Evolutionary conservation across 2,329 filamentous ascomycete genomes (phyloP), one percentile per base, ranked within the genome.

Genomic region (Rugonectria rugulosa): DNA sequence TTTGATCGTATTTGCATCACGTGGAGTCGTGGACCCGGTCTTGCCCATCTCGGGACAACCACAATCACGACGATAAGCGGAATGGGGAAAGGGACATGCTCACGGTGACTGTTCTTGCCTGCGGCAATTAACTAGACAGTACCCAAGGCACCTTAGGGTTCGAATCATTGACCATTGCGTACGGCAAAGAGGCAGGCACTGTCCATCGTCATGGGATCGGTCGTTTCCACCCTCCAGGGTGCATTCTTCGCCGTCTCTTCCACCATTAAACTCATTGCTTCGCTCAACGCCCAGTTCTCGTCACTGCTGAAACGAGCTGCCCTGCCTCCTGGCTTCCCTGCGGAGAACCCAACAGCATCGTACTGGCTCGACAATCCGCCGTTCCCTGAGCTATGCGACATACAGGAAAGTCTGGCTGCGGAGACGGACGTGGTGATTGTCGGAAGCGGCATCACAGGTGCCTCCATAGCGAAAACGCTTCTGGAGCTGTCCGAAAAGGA

Each of bases 381-480:
- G 0, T 76, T 74, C 63, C 75, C 77, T 4, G 68, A 74, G 17
- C 70, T 81, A 10, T 71, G 73, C 43, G 59, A 75, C 42, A 63
- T 68, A 3, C 68, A 69, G 26, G 57, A 66, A 2, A 54, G 57
- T 2, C 63, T 81, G 7, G 77, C 78, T 0, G 38, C 62, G 2
- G 64, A 70, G 6, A 76, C 75, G 6, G 82, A 85, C 53, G 67
- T 83, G 2, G 76, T 81, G 15, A 75, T 85, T 34, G 78, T 85
- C 58, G 81, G 83, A 19, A 83, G 81, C 29, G 83, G 83, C 2
- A 84, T 85, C 55, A 79, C 81, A 2, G 80, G 75, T 9, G 75
- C 73, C 5, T 62, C 69, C 1, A 60, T 68, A 2, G 65, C 63
- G 2, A 72, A 62, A 50, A 63, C 67, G 1, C 53, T 71, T 3